Percentiles rank a stretch among this genome's conserved stretches.
Evolutionary conservation across 805 yeast species (phyloP).

Genomic region (Yarrowia sp.): DNA sequence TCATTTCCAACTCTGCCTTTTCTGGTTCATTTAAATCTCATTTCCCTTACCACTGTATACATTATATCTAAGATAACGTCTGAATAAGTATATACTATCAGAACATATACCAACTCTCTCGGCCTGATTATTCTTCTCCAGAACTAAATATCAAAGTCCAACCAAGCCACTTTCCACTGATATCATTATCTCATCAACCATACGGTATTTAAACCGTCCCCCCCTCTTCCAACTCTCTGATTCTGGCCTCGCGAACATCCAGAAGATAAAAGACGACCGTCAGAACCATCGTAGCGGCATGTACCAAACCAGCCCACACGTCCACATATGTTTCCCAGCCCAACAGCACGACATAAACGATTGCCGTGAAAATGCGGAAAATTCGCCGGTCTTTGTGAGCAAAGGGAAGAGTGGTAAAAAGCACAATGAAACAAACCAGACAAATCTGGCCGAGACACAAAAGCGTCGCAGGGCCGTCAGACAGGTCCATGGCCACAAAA

Average conservation of each 20-base stretch:
- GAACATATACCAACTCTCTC: no score
- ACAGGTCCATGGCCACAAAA: constrained; percentile 5
- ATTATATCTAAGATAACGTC: no score
- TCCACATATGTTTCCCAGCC: neutral
- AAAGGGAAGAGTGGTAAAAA: constrained; percentile 6
- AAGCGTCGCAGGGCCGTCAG: neutral
- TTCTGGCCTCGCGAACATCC: neutral
- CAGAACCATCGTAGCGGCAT: neutral
- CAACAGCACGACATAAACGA: neutral
- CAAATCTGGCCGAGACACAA: constrained; percentile 9
- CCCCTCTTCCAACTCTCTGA: neutral
- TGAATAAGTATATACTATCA: no score
- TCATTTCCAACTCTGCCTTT: no score
- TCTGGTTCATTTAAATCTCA: no score
- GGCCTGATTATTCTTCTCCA: no score
- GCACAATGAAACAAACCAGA: constrained; percentile 7
- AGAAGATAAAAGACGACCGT: neutral
- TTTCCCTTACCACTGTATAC: no score
- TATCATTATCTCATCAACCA: neutral
- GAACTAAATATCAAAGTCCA: no score
- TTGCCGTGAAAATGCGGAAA: neutral
- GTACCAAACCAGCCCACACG: neutral
- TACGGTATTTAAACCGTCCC: neutral
- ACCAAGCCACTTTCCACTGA: no score
- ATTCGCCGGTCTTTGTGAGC: neutral